Evolutionary conservation across 1,284 basidiomycete genomes (phyloP).

Genomic region (Hemileia vastatrix): DNA sequence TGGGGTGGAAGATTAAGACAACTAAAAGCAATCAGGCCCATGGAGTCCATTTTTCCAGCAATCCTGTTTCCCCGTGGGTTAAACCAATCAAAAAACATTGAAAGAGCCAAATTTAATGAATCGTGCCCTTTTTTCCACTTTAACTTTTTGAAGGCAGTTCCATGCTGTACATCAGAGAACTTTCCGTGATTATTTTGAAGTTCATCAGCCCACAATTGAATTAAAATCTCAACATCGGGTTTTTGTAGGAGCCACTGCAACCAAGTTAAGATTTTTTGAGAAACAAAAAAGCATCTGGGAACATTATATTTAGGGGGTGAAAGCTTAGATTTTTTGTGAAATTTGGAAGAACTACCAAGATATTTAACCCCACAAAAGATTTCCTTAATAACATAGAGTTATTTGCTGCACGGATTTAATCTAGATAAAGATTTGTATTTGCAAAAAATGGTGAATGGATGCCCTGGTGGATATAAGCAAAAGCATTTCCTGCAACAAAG

Average conservation of each 20-base stretch:
- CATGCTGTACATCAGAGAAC: conserved; percentile 8
- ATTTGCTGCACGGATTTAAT: neutral
- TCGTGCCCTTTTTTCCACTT: neutral
- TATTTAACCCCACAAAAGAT: neutral
- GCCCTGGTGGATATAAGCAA: neutral
- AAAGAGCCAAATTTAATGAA: conserved; percentile 4
- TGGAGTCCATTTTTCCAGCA: conserved; percentile 8
- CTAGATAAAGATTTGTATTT: neutral
- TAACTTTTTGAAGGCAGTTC: neutral
- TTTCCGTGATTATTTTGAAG: neutral
- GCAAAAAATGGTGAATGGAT: neutral
- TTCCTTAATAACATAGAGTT: neutral
- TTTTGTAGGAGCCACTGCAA: conserved; percentile 3
- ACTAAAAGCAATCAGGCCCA: conserved; percentile 19
- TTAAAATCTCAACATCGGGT: neutral
- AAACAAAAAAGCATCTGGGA: conserved; percentile 4
- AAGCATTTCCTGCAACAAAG: conserved; percentile 8
- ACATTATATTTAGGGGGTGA: neutral
- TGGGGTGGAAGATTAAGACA: conserved; percentile 25
- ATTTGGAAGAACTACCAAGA: neutral
- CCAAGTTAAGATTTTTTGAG: conserved; percentile 5
- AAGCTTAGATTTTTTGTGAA: neutral
- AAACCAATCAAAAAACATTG: conserved; percentile 24
- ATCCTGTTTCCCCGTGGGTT: conserved; percentile 22
- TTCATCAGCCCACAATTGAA: neutral